Percentiles rank a stretch among this genome's conserved stretches.
phyloP scores from a whole-genome alignment of 2,329 filamentous ascomycete genomes.

The Penicillium hordei region DNA sequence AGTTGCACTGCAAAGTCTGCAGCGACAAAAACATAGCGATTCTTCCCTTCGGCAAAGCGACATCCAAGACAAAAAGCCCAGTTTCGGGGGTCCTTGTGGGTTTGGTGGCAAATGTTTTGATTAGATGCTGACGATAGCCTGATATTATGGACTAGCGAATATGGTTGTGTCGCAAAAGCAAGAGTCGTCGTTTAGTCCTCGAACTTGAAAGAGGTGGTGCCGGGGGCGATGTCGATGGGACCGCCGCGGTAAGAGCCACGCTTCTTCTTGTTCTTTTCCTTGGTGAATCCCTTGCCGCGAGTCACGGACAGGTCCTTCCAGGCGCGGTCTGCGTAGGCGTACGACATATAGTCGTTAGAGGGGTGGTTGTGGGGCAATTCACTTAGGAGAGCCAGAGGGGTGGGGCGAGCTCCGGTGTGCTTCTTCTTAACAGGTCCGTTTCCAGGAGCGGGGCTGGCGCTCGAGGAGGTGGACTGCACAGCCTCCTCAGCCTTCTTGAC shows the following conservation, averaged over 20 bases:
- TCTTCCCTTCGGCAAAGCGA: background rate
- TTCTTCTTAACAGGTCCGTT: conserved; percentile 37
- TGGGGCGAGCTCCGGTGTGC: conserved; percentile 55
- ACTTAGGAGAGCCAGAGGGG: conserved; percentile 77
- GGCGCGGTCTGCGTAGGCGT: conserved; percentile 86
- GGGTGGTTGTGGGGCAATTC: conserved; percentile 66
- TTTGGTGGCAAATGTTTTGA: background rate
- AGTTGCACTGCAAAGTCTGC: background rate
- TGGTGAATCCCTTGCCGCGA: conserved; percentile 95
- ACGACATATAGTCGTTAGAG: conserved; percentile 78
- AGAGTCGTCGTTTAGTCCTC: conserved; percentile 63
- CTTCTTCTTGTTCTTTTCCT: conserved; percentile 99
- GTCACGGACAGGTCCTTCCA: conserved; percentile 87
- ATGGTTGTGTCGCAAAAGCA: background rate
- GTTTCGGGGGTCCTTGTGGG: background rate
- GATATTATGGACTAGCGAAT: conserved; percentile 6
- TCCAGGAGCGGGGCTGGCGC: conserved; percentile 48
- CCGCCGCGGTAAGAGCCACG: conserved; percentile 87
- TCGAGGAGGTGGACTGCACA: conserved; percentile 48
- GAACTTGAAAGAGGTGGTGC: conserved; percentile 84
- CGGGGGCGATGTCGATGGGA: conserved; percentile 75
- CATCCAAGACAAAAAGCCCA: conserved; percentile 6
- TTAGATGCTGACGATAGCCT: background rate
- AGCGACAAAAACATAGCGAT: background rate
- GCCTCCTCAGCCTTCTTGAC: conserved; percentile 19